phyloP scores from a whole-genome alignment of 495 filamentous ascomycete species.

The Lepraria neglecta region DNA sequence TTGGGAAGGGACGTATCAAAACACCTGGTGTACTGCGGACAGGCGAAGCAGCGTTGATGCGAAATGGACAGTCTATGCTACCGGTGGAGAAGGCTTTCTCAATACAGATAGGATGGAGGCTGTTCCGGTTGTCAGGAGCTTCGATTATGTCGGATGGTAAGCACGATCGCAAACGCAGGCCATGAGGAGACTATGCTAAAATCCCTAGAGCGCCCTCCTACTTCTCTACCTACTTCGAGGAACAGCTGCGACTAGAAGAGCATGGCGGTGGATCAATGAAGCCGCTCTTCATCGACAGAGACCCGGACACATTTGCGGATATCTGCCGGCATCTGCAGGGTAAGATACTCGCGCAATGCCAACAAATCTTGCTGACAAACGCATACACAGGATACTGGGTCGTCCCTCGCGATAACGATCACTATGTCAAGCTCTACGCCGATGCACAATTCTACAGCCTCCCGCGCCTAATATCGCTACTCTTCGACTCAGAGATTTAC shows the following conservation, averaged over 20 bases:
- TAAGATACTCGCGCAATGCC: neutral
- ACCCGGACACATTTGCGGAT: slow-evolving; percentile 82
- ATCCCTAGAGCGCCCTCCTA: slow-evolving; percentile 84
- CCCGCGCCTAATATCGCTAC: slow-evolving; percentile 81
- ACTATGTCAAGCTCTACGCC: slow-evolving; percentile 88
- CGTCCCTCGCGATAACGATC: slow-evolving; percentile 68
- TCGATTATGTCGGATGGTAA: slow-evolving; percentile 91
- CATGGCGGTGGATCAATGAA: slow-evolving; percentile 44
- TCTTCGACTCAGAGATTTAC: slow-evolving; percentile 91
- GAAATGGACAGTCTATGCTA: slow-evolving; percentile 30
- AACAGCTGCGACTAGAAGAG: slow-evolving; percentile 64
- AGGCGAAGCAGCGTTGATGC: slow-evolving; percentile 9
- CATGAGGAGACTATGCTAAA: slow-evolving; percentile 35
- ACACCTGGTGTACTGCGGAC: slow-evolving; percentile 25
- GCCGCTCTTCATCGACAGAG: slow-evolving; percentile 92
- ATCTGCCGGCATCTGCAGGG: slow-evolving; percentile 89
- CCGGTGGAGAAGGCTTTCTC: slow-evolving; percentile 71
- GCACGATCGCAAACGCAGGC: neutral
- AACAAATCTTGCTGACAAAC: neutral
- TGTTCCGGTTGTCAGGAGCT: slow-evolving; percentile 91
- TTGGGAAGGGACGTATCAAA: slow-evolving; percentile 14
- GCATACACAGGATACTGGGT: slow-evolving; percentile 66
- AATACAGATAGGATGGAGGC: slow-evolving; percentile 86
- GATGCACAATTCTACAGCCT: slow-evolving; percentile 95
- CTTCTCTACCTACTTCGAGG: slow-evolving; percentile 89